Percentiles rank a stretch among this genome's conserved stretches.
Conservation (phyloP, 768 basidiomycete species). For the Mycena rebaudengoi region DNA sequence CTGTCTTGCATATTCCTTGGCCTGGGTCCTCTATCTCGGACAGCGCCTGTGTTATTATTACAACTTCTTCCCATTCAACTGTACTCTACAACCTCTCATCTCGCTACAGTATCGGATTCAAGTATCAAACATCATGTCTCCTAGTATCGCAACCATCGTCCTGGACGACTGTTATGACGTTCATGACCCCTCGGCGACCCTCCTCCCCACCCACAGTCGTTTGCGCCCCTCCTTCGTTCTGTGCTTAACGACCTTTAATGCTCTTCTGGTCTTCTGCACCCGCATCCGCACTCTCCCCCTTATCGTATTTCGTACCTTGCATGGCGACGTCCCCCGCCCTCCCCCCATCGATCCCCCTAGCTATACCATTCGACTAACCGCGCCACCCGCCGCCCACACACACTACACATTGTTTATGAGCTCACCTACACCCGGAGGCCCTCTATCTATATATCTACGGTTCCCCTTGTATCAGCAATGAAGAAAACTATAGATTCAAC, state of each 20-base stretch:
- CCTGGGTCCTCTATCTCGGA: conserved; percentile 31
- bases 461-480: conserved; percentile 25
- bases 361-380: conserved; percentile 14
- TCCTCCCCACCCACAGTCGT: neutral
- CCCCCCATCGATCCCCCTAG: neutral
- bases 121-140: conserved; percentile 24
- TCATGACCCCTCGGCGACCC: neutral
- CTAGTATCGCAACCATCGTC: conserved; percentile 20
- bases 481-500: conserved; percentile 25
- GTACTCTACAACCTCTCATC: conserved; percentile 30
- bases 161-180: conserved; percentile 17
- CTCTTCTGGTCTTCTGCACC: neutral
- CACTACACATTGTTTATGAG: neutral
- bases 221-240: neutral
- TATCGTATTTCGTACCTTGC: neutral
- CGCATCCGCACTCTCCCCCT: neutral
- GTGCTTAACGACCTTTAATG: neutral
- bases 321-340: neutral
- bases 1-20: conserved; percentile 32
- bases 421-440: conserved; percentile 9
- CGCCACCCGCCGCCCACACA: neutral
- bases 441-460: conserved; percentile 27
- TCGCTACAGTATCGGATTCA: conserved; percentile 28
- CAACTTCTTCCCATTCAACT: conserved; percentile 29
- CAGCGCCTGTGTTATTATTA: conserved; percentile 35